phyloP scores from a whole-genome alignment of 192 early-diverging fungal genomes.

The Oehlia diaphana region DNA sequence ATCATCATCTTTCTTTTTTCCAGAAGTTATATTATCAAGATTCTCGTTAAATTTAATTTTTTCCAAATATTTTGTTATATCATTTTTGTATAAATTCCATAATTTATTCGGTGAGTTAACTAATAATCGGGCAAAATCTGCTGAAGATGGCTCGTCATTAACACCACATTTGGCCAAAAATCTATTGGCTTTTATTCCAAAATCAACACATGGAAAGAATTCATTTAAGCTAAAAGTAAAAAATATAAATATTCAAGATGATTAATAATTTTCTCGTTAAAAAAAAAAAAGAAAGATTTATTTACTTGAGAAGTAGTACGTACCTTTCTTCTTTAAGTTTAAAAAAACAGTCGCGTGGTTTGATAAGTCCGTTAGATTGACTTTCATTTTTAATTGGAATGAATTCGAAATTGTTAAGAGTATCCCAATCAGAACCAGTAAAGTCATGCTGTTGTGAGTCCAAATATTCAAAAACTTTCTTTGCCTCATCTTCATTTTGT shows the following conservation, averaged over 20 bases:
- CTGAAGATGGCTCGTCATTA: slow-evolving; percentile 72
- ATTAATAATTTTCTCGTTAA: too few relatives aligned
- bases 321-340: slow-evolving; percentile 5
- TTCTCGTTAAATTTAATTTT: too few relatives aligned
- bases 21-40: too few relatives aligned
- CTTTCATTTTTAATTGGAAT: slow-evolving; percentile 55
- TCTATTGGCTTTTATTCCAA: slow-evolving; percentile 66
- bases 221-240: slow-evolving; percentile 53
- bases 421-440: slow-evolving; percentile 51
- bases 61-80: slow-evolving; percentile 44
- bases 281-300: too few relatives aligned
- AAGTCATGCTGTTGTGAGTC: slow-evolving; percentile 63
- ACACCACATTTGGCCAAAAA: slow-evolving; percentile 86
- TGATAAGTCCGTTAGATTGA: neutral
- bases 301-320: too few relatives aligned
- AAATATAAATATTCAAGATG: neutral
- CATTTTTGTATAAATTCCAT: slow-evolving; percentile 61
- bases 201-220: slow-evolving; percentile 65
- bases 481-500: slow-evolving; percentile 42
- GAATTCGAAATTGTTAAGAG: slow-evolving; percentile 51
- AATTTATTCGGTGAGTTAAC: slow-evolving; percentile 59
- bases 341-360: slow-evolving; percentile 14
- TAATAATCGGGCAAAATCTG: slow-evolving; percentile 69
- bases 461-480: slow-evolving; percentile 65
- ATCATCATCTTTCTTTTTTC: slow-evolving; percentile 57